A percentile compares a stretch with the other conserved stretches of the same genome.
Evolutionary conservation across 768 basidiomycete genomes (phyloP).

Genomic region (Naganishia friedmannii): DNA sequence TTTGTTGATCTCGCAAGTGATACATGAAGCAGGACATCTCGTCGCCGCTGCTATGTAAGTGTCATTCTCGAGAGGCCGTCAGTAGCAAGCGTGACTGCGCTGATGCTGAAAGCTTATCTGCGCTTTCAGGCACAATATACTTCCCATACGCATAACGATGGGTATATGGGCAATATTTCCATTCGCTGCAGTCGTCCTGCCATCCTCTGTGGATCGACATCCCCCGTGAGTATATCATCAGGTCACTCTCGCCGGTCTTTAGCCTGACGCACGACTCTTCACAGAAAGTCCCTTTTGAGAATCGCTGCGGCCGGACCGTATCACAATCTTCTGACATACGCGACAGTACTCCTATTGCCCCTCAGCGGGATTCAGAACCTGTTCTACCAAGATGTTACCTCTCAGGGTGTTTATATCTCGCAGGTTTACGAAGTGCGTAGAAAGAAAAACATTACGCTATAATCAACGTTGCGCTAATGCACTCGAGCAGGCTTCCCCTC

Average conservation of each 20-base stretch:
- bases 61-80: background rate
- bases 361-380: background rate
- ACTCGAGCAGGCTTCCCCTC: slow-evolving; percentile 9
- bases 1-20: slow-evolving; percentile 24
- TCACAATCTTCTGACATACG: slow-evolving; percentile 29
- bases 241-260: no score
- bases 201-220: background rate
- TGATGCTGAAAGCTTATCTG: background rate
- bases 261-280: background rate
- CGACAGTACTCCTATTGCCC: background rate
- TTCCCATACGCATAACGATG: background rate
- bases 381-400: slow-evolving; percentile 27
- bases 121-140: slow-evolving; percentile 4
- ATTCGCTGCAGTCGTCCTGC: slow-evolving; percentile 8
- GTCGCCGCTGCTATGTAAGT: slow-evolving; percentile 26
- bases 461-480: no score
- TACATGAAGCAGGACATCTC: slow-evolving; percentile 30
- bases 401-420: slow-evolving; percentile 14
- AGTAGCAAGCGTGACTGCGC: background rate
- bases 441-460: no score
- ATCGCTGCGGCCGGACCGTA: slow-evolving; percentile 28
- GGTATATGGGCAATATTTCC: slow-evolving; percentile 2
- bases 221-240: background rate
- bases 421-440: slow-evolving; percentile 12
- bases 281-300: slow-evolving; percentile 19